phyloP scores from a whole-genome alignment of 768 basidiomycete genomes.

The Lepiota brunneoincarnata region DNA sequence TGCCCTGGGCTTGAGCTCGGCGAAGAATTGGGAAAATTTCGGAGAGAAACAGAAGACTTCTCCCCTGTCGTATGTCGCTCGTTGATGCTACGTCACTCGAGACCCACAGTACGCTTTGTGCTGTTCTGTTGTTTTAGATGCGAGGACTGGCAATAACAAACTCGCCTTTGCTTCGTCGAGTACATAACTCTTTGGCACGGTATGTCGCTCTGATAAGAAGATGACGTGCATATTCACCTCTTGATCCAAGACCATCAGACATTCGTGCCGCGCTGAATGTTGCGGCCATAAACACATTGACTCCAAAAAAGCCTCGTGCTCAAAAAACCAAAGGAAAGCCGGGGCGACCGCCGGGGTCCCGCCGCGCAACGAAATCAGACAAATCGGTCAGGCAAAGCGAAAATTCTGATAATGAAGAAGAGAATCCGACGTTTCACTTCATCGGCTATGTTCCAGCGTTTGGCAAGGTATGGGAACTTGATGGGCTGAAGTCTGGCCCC shows the following conservation, averaged over 20 bases:
- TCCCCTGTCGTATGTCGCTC: constrained; percentile 47
- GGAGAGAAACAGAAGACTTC: constrained; percentile 51
- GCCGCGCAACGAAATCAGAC: constrained; percentile 9
- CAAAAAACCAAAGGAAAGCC: background rate
- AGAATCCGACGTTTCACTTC: constrained; percentile 57
- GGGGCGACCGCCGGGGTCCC: background rate
- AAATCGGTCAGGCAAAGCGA: constrained; percentile 12
- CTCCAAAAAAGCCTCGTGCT: constrained; percentile 26
- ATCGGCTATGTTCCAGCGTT: constrained; percentile 61
- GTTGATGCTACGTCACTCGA: background rate
- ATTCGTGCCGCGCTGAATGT: constrained; percentile 50
- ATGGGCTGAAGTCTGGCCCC: constrained; percentile 60
- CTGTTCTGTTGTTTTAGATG: constrained; percentile 39
- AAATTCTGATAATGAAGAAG: constrained; percentile 23
- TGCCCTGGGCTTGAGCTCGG: constrained; percentile 51
- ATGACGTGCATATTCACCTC: background rate
- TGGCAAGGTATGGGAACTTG: constrained; percentile 71
- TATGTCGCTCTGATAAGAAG: constrained; percentile 22
- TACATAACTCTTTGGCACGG: constrained; percentile 62
- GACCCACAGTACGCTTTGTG: background rate
- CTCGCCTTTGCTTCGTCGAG: constrained; percentile 47
- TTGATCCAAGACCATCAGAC: constrained; percentile 47
- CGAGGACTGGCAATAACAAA: constrained; percentile 62
- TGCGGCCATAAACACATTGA: constrained; percentile 42
- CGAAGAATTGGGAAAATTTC: constrained; percentile 39